Evolutionary conservation across 2,329 filamentous ascomycete genomes (phyloP).

Genomic region (Epichloe amarillans): DNA sequence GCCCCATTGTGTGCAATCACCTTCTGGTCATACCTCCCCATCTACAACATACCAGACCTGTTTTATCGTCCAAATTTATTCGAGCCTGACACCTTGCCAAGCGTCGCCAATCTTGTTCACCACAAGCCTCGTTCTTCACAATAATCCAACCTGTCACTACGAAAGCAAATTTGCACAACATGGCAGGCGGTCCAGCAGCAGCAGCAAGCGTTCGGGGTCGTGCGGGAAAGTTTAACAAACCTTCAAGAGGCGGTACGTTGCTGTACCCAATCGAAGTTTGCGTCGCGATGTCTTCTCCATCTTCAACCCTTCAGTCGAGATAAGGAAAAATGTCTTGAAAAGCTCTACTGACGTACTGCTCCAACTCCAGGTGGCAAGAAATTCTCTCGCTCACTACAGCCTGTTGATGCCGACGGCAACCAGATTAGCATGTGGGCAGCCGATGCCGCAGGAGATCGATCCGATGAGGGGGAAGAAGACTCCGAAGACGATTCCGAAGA

Average conservation of each 20-base stretch:
- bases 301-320: not conserved
- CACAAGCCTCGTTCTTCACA: not conserved
- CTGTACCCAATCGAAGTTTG: not conserved
- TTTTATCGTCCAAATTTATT: not conserved
- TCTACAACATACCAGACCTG: not conserved
- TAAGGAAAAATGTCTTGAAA: not conserved
- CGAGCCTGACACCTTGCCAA: not conserved
- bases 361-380: conserved; percentile 68
- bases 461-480: conserved; percentile 41
- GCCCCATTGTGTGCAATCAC: conserved; percentile 1
- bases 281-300: not conserved
- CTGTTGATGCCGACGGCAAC: conserved; percentile 79
- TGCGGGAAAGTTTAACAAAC: conserved; percentile 90
- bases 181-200: conserved; percentile 34
- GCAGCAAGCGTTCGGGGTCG: conserved; percentile 50
- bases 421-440: conserved; percentile 78
- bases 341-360: not conserved
- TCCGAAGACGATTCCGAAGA: conserved; percentile 39
- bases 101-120: not conserved
- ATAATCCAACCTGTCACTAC: not conserved
- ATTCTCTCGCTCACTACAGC: conserved; percentile 83
- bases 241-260: conserved; percentile 71
- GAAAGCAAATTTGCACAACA: conserved; percentile 15
- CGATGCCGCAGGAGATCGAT: conserved; percentile 39
- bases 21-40: not conserved